phyloP scores from a whole-genome alignment of 805 yeast genomes.

The Kodamaea hsintzibuensis region DNA sequence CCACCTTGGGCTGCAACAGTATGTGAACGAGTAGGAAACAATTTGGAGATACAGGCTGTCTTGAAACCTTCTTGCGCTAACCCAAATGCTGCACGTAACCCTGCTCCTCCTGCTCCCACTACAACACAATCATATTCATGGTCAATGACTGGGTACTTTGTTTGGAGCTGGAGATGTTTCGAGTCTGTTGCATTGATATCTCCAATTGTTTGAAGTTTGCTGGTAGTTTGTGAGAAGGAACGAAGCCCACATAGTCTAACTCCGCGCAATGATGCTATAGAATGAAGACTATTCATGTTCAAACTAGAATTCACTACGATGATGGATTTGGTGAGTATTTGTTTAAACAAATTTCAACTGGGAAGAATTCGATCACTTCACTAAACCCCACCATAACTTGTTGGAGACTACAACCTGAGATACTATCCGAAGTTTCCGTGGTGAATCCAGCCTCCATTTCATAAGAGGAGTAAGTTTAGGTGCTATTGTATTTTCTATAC shows the following conservation, averaged over 20 bases:
- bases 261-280: not conserved
- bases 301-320: not conserved
- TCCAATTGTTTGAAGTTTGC: slow-evolving; percentile 1
- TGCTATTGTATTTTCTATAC: not conserved
- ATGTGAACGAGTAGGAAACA: slow-evolving; percentile 98
- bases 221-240: not conserved
- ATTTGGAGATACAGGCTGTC: slow-evolving; percentile 95
- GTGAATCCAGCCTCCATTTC: not conserved
- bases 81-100: slow-evolving; percentile 97
- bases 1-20: slow-evolving; percentile 99
- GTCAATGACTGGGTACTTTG: slow-evolving; percentile 86
- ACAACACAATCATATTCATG: slow-evolving; percentile 98
- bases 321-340: not conserved
- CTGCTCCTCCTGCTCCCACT: slow-evolving; percentile 99
- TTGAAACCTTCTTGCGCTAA: slow-evolving; percentile 95
- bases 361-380: not conserved
- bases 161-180: slow-evolving; percentile 2
- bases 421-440: not conserved
- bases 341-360: not conserved
- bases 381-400: not conserved
- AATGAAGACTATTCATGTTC: not conserved
- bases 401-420: not conserved
- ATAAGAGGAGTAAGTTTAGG: not conserved
- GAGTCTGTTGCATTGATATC: not conserved
- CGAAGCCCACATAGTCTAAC: not conserved